phyloP scores from a whole-genome alignment of 345 rosid species.

The Brassica juncea region DNA sequence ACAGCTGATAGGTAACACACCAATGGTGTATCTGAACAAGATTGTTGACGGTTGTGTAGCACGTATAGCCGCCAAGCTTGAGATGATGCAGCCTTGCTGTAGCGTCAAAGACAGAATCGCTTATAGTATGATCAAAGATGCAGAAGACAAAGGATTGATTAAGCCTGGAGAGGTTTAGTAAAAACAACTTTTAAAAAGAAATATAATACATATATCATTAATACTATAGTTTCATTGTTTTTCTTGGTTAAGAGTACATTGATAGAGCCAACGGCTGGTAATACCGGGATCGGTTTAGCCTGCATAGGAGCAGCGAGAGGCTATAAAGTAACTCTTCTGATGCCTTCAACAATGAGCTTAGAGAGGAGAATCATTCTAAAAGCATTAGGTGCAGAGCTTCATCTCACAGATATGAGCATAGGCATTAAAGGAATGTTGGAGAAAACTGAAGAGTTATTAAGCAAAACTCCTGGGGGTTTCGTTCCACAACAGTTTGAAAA shows the following conservation, averaged over 20 bases:
- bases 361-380: conserved; percentile 68
- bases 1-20: conserved; percentile 67
- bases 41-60: conserved; percentile 64
- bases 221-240: neutral
- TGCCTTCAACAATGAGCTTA: conserved; percentile 60
- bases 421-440: conserved; percentile 46
- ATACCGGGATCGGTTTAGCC: conserved; percentile 77
- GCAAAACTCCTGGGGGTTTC: conserved; percentile 54
- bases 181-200: neutral
- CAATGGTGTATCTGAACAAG: conserved; percentile 65
- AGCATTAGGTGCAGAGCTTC: conserved; percentile 76
- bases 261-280: conserved; percentile 68
- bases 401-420: conserved; percentile 45
- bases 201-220: neutral
- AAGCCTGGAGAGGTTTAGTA: conserved; percentile 57
- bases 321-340: conserved; percentile 53
- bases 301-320: conserved; percentile 65
- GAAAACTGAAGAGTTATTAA: conserved; percentile 54
- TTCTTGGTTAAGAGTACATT: conserved; percentile 45
- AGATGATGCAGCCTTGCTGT: conserved; percentile 54
- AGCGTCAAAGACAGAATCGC: conserved; percentile 67
- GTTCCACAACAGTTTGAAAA: conserved; percentile 42
- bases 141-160: conserved; percentile 70
- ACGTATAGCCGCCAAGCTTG: conserved; percentile 69
- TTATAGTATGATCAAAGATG: conserved; percentile 67